Base-by-base conservation (phyloP, 805 yeast genomes). In the Schwanniomyces polymorphus region DNA sequence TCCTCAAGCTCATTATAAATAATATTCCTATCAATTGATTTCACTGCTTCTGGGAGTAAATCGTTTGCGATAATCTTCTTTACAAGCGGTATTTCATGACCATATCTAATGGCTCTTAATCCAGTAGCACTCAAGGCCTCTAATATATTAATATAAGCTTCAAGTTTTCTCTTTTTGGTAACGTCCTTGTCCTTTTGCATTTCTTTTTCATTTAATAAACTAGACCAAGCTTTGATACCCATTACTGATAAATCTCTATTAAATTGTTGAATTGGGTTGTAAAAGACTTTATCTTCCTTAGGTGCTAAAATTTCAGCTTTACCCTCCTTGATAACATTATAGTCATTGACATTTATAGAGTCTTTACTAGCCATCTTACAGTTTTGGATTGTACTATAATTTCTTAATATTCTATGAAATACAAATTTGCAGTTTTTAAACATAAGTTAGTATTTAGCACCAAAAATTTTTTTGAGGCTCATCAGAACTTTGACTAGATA, bases 101-200 rank as follows among this genome's bases (percentile, higher is more conserved):
- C 97, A 59, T 94, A 94, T 49, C 99, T 75, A 43, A 94, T 85
- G 2, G 98, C 96, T 45, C 99, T 79, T 34, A 94, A 74, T 0
- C 99, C 99, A 1, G 98, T 86, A 0, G 99, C 99, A 38, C 96
- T 86, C 10, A 94, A 73, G 0, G 97, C 98, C 60, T 94, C 99
- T 37, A 92, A 65, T 11, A 94, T 83, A 26, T 81, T 79, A 38
- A 90, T 80, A 54, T 76, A 82, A 9, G 85, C 82, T 16, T 46
- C 50, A 37, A 63, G 27, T 47, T 56, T 56, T 39, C 55, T 43
- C 29, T 43, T 51, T 42, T 51, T 56, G 2, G 23, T 21, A 10
- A 28, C 42, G 7, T 43, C 49, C 25, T 40, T 27, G 7, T 43
- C 49, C 25, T 40, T 27, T 17, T 39, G 31, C 18, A 44, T 44